phyloP scores from a whole-genome alignment of 2,329 filamentous ascomycete genomes.

The Cercospora nicotianae region DNA sequence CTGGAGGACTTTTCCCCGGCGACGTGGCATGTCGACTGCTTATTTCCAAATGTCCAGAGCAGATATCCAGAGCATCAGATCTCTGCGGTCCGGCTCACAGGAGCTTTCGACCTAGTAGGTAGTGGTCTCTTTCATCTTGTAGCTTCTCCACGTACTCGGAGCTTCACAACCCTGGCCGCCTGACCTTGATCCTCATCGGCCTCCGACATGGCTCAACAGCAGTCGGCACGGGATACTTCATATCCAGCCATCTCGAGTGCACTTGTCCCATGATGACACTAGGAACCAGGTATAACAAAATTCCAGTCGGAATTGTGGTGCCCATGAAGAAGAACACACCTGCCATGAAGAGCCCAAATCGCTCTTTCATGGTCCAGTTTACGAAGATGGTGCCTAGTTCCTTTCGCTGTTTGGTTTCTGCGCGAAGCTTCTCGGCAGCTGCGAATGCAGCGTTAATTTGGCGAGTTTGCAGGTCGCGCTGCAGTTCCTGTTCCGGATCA shows the following conservation, averaged over 20 bases:
- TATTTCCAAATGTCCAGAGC: too few species aligned
- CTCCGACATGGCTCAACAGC: conserved; percentile 32
- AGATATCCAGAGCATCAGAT: too few species aligned
- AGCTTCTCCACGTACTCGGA: neutral
- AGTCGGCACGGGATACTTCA: conserved; percentile 29
- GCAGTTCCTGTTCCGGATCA: neutral
- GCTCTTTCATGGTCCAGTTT: conserved; percentile 22
- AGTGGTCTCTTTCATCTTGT: neutral
- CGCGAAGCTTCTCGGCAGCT: conserved; percentile 14
- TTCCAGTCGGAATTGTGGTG: conserved; percentile 41
- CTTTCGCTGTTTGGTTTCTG: neutral
- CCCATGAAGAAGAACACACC: conserved; percentile 38
- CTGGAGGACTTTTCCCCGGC: too few species aligned
- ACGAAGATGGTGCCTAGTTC: neutral
- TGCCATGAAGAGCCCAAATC: conserved; percentile 35
- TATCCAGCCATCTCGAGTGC: conserved; percentile 30
- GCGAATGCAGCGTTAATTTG: conserved; percentile 14
- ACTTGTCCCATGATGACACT: conserved; percentile 24
- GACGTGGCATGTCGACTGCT: too few species aligned
- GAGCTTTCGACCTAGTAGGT: neutral
- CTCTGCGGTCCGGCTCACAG: too few species aligned
- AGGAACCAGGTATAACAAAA: conserved; percentile 44
- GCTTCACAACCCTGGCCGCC: conserved; percentile 19
- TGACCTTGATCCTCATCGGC: conserved; percentile 30
- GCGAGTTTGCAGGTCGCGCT: neutral